phyloP scores from a whole-genome alignment of 139 green algal species.

The Chlorella sp. region DNA sequence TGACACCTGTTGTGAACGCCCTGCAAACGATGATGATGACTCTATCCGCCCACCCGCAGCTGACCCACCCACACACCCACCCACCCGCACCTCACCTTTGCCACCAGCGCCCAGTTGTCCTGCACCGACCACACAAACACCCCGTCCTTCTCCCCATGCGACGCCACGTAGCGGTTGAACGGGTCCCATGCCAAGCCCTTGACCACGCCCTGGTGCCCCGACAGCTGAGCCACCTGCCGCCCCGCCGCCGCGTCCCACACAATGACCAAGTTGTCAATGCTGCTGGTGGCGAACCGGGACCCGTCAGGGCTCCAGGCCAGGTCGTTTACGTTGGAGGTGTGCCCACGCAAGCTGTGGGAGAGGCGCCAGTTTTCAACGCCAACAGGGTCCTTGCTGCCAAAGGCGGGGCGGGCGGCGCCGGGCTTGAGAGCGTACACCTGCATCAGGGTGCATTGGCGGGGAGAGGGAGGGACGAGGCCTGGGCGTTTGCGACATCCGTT shows the following conservation, averaged over 20 bases:
- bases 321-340: slow-evolving; percentile 80
- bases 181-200: slow-evolving; percentile 98
- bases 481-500: too few species aligned
- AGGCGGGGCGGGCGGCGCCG: slow-evolving; percentile 36
- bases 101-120: slow-evolving; percentile 61
- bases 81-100: slow-evolving; percentile 32
- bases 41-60: too few species aligned
- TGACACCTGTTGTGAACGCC: too few species aligned
- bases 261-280: slow-evolving; percentile 76
- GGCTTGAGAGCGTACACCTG: slow-evolving; percentile 61
- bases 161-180: slow-evolving; percentile 80
- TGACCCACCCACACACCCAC: too few species aligned
- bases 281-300: slow-evolving; percentile 62
- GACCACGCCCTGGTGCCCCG: slow-evolving; percentile 57
- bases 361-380: slow-evolving; percentile 87
- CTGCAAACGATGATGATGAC: too few species aligned
- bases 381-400: slow-evolving; percentile 47
- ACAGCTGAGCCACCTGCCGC: slow-evolving; percentile 3
- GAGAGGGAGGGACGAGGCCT: too few species aligned
- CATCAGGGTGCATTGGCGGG: too few species aligned
- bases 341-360: slow-evolving; percentile 51
- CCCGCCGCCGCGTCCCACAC: slow-evolving; percentile 38
- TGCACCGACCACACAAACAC: slow-evolving; percentile 74
- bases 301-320: slow-evolving; percentile 79
- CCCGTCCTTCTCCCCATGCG: slow-evolving; percentile 71